Evolutionary conservation across 352 stramenopile species (phyloP).

Genomic region (Phytophthora europaea): DNA sequence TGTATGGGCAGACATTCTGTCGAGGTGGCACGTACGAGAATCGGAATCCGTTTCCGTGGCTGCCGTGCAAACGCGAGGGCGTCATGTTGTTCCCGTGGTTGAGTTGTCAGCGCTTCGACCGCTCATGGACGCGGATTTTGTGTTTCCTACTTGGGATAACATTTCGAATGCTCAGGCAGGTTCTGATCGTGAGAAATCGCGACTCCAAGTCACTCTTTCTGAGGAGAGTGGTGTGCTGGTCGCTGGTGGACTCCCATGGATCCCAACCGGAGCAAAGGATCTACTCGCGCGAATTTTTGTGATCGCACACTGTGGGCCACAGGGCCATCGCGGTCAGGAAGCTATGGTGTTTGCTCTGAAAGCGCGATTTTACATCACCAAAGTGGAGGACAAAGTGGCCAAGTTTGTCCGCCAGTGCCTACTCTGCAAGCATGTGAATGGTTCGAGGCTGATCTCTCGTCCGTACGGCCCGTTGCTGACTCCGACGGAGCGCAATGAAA

Average conservation of each 20-base stretch:
- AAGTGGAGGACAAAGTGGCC: background rate
- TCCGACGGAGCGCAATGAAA: background rate
- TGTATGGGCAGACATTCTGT: slow-evolving; percentile 6
- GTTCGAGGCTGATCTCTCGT: background rate
- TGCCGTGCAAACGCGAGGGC: background rate
- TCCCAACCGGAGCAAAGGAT: background rate
- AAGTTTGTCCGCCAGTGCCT: background rate
- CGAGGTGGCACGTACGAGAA: background rate
- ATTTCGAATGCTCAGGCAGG: slow-evolving; percentile 29
- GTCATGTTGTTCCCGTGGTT: background rate
- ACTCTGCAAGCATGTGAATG: background rate
- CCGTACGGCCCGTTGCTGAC: background rate
- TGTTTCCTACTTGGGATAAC: background rate
- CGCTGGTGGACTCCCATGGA: background rate
- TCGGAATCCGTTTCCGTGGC: background rate
- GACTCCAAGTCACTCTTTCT: background rate
- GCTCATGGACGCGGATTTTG: background rate
- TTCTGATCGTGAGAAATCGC: background rate
- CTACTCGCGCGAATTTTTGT: background rate
- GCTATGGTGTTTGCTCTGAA: background rate
- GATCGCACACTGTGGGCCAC: background rate
- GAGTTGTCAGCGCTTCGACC: background rate
- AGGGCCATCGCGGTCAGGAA: background rate
- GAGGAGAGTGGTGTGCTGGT: background rate
- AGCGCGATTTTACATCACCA: background rate